A percentile compares a stretch with the other conserved stretches of the same genome.
Conservation (phyloP, 2,329 filamentous ascomycete genomes). For the Teratosphaeria zuluensis region DNA sequence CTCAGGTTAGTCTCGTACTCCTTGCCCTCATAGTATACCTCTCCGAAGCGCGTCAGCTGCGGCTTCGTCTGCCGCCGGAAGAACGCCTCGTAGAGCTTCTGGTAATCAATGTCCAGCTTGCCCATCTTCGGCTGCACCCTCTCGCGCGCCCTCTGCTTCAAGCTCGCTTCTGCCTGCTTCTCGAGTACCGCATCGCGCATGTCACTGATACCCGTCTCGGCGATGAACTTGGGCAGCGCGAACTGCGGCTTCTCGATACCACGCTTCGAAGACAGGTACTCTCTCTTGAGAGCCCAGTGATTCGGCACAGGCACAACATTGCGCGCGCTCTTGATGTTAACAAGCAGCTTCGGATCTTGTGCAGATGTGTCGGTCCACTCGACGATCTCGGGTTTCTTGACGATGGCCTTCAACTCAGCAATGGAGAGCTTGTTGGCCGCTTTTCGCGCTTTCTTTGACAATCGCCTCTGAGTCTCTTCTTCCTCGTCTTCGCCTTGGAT, state of each 20-base stretch:
- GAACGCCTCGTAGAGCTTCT: slow-evolving; percentile 96
- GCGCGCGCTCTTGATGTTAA: slow-evolving; percentile 88
- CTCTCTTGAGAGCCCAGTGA: slow-evolving; percentile 93
- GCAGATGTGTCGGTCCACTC: slow-evolving; percentile 97
- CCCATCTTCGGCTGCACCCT: slow-evolving; percentile 93
- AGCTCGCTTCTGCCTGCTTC: slow-evolving; percentile 81
- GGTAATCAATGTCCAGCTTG: slow-evolving; percentile 95
- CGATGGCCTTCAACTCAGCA: slow-evolving; percentile 87
- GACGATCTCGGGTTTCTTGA: slow-evolving; percentile 83
- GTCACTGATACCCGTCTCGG: slow-evolving; percentile 92
- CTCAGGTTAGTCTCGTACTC: slow-evolving; percentile 93
- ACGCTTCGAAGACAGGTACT: slow-evolving; percentile 93
- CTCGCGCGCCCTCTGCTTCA: slow-evolving; percentile 94
- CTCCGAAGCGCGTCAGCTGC: slow-evolving; percentile 83
- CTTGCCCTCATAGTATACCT: slow-evolving; percentile 99
- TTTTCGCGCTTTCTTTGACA: slow-evolving; percentile 95
- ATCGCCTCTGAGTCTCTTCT: slow-evolving; percentile 50
- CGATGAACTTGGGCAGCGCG: slow-evolving; percentile 87
- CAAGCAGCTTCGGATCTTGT: slow-evolving; percentile 75
- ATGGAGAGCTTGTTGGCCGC: slow-evolving; percentile 85
- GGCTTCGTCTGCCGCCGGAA: slow-evolving; percentile 97
- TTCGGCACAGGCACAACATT: slow-evolving; percentile 91
- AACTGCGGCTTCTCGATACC: slow-evolving; percentile 95
- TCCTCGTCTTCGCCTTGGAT: slow-evolving; percentile 77
- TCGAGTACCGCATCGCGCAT: slow-evolving; percentile 96